Base-by-base conservation (phyloP, 257 asterid genomes). In the Euphrasia confusa region DNA sequence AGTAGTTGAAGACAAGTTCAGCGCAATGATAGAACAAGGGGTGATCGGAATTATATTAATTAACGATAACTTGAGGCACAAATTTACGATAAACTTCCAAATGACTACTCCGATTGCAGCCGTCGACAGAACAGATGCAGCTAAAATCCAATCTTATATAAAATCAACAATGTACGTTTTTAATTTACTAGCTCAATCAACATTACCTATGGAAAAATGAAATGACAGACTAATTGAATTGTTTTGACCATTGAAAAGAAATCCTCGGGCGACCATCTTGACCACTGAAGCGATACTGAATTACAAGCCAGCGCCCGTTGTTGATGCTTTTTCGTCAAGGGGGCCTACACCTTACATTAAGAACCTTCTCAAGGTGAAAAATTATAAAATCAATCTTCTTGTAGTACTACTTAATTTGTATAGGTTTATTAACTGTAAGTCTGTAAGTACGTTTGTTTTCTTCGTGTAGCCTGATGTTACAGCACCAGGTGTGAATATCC, bases 191-290 rank as follows among this genome's bases (percentile, higher is more conserved):
- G 33, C 33, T 28, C 33, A 28, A 30, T 30, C 33, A 30, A 30
- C 33, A 5, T 30, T 30, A 30, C 3, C 3, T 30, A 30, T 30
- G 4, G 33, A 4, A 30, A 30, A 30, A 30, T 30, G 33, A 30
- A 30, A 30, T 5, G 5, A 30, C 5, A 30, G 24, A 39, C 8
- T 39, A 39, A 6, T 39, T 10, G 12, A 1, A 39, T 39, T 5
- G 10, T 6, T 39, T 39, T 5, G 10, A 3, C 7, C 45, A 39
- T 10, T 39, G 45, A 39, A 39, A 4, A 82, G 90, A 68, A 74
- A 79, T 58, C 85, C 96, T 1, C 9, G 63, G 49, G 92, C 85
- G 3, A 81, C 98, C 32, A 81, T 50, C 27, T 50, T 50, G 7
- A 27, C 56, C 5, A 50, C 56, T 50, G 56, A 4, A 50, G 11